phyloP scores from a whole-genome alignment of 768 basidiomycete species.

The Hericium coralloides region DNA sequence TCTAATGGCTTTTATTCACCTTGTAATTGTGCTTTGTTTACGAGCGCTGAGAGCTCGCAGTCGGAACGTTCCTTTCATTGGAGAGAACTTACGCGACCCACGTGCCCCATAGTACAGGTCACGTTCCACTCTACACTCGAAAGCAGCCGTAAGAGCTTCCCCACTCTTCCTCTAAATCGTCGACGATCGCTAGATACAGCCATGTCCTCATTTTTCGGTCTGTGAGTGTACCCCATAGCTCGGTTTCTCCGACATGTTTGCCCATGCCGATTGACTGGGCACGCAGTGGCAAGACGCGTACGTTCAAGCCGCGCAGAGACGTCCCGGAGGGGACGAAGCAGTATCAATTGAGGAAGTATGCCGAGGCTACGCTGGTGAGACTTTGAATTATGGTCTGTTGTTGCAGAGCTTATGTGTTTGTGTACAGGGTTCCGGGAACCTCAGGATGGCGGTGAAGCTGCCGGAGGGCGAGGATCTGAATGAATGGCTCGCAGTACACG shows the following conservation, averaged over 20 bases:
- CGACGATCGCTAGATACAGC: background rate
- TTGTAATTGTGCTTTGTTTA: too few species aligned
- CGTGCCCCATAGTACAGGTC: too few species aligned
- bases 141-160: too few species aligned
- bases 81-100: too few species aligned
- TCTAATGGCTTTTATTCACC: too few species aligned
- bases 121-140: background rate
- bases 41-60: too few species aligned
- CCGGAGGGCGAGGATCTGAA: constrained; percentile 97
- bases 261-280: background rate
- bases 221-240: constrained; percentile 42
- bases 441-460: constrained; percentile 83
- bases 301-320: constrained; percentile 94
- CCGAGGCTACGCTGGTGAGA: constrained; percentile 84
- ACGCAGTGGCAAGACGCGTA: constrained; percentile 77
- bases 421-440: constrained; percentile 84
- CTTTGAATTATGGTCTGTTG: background rate
- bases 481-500: constrained; percentile 99
- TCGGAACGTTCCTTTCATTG: too few species aligned
- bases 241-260: background rate
- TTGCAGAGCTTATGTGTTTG: background rate
- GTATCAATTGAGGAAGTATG: constrained; percentile 96
- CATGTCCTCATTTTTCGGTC: constrained; percentile 86
- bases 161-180: background rate
- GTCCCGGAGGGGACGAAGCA: constrained; percentile 96